A percentile compares a stretch with the other conserved stretches of the same genome.
Conservation (phyloP, 371 early-diverging fungal species). For the Rhizopus microsporus region DNA sequence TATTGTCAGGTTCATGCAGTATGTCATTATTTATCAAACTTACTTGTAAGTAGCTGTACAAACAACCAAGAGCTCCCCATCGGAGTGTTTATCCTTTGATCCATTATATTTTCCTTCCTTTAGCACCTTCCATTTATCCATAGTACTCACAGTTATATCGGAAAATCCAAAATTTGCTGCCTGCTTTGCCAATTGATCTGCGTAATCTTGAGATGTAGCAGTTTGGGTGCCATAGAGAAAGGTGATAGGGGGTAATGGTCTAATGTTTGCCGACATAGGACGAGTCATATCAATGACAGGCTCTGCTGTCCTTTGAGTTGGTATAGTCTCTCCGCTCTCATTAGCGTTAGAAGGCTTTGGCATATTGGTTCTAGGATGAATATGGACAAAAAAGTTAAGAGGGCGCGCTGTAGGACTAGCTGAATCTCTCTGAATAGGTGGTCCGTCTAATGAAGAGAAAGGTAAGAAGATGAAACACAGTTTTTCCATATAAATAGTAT, state of each 20-base stretch:
- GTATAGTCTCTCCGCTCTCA: not conserved
- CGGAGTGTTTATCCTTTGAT: slow-evolving; percentile 7
- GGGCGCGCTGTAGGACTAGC: slow-evolving; percentile 43
- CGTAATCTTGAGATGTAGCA: slow-evolving; percentile 58
- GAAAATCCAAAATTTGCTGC: slow-evolving; percentile 51
- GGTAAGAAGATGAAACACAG: too few species aligned
- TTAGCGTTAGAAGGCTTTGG: slow-evolving; percentile 27
- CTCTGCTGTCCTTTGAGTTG: not conserved
- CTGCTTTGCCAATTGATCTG: slow-evolving; percentile 41
- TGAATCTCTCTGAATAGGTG: slow-evolving; percentile 34
- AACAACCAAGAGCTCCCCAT: slow-evolving; percentile 46
- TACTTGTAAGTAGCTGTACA: slow-evolving; percentile 52
- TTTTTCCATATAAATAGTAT: too few species aligned
- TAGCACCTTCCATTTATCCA: slow-evolving; percentile 54
- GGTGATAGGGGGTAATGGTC: slow-evolving; percentile 39
- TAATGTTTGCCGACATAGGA: not conserved
- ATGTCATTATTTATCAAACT: too few species aligned
- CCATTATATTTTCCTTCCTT: slow-evolving; percentile 31
- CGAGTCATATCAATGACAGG: slow-evolving; percentile 10
- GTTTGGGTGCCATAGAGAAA: slow-evolving; percentile 60
- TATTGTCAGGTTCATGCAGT: too few species aligned
- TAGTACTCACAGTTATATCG: slow-evolving; percentile 26
- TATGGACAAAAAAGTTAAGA: slow-evolving; percentile 30
- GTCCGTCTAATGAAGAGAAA: slow-evolving; percentile 15
- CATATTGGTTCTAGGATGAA: slow-evolving; percentile 42